Percentiles rank a stretch among this genome's conserved stretches.
phyloP scores from a whole-genome alignment of 768 basidiomycete genomes.

The Xerocomus brunneocitrinus region DNA sequence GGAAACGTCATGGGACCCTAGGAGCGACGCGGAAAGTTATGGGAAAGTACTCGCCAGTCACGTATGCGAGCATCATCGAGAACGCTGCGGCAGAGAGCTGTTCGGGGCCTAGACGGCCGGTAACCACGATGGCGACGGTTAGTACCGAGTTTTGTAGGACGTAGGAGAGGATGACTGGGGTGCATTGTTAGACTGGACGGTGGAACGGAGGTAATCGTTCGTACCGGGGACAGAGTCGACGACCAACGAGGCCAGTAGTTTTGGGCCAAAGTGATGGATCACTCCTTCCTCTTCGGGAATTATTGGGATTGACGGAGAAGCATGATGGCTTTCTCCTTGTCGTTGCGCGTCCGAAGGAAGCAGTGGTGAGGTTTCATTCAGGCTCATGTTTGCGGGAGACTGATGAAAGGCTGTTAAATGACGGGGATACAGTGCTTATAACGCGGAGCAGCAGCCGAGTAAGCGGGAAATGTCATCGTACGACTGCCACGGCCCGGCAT shows the following conservation, averaged over 20 bases:
- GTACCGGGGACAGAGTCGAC: constrained; percentile 57
- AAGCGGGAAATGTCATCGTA: constrained; percentile 9
- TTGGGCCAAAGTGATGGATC: constrained; percentile 18
- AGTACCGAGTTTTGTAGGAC: constrained; percentile 72
- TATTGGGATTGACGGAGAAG: constrained; percentile 13
- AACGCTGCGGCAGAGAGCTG: constrained; percentile 71
- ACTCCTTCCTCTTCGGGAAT: constrained; percentile 29
- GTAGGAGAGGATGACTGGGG: constrained; percentile 61
- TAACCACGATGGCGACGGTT: constrained; percentile 57
- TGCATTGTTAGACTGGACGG: neutral
- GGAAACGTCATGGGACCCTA: constrained; percentile 50
- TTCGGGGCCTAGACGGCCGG: constrained; percentile 63
- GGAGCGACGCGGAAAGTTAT: constrained; percentile 16
- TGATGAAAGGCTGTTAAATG: neutral
- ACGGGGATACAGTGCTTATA: constrained; percentile 11
- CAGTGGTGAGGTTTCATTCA: constrained; percentile 31
- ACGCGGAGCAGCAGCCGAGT: constrained; percentile 3
- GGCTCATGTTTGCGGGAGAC: constrained; percentile 19
- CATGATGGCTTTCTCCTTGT: constrained; percentile 2
- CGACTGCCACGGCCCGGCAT: neutral
- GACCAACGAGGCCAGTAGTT: constrained; percentile 45
- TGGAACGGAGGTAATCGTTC: constrained; percentile 8
- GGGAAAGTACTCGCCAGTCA: constrained; percentile 59
- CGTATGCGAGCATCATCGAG: constrained; percentile 72
- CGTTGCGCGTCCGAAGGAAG: constrained; percentile 17